Percentiles rank a stretch among this genome's conserved stretches.
phyloP scores from a whole-genome alignment of 2,329 filamentous ascomycete species.

The Xylaria sp. region DNA sequence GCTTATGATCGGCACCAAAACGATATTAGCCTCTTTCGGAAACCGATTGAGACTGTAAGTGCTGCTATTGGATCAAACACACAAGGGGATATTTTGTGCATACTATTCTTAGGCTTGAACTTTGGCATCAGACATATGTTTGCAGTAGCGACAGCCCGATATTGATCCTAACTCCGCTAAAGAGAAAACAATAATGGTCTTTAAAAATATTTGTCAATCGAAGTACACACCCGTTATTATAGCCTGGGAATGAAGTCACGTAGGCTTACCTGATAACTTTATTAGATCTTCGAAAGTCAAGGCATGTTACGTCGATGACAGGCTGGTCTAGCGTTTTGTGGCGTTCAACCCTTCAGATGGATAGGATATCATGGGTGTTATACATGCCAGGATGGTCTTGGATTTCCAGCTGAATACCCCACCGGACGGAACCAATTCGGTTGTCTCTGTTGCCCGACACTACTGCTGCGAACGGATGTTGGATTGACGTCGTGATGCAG shows the following conservation, averaged over 20 bases:
- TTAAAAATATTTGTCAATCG: background rate
- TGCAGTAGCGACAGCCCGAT: background rate
- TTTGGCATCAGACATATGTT: background rate
- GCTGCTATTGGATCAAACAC: conserved; percentile 23
- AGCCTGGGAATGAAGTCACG: conserved; percentile 3
- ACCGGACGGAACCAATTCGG: conserved; percentile 4
- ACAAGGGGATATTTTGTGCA: no score
- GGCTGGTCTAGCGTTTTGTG: background rate
- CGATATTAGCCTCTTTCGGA: conserved; percentile 34
- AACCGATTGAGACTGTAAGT: conserved; percentile 13
- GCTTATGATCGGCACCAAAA: conserved; percentile 22
- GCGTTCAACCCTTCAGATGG: background rate
- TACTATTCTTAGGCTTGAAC: conserved; percentile 1
- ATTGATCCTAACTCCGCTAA: background rate
- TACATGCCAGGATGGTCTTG: conserved; percentile 2
- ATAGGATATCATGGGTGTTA: background rate
- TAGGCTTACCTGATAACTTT: background rate
- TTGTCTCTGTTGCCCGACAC: conserved; percentile 7
- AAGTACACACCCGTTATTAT: background rate
- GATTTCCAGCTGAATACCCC: conserved; percentile 14
- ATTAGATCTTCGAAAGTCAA: background rate
- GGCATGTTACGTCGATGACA: conserved; percentile 3
- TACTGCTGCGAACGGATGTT: background rate
- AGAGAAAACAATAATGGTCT: background rate
- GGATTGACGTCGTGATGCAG: background rate